Percentiles rank a stretch among this genome's conserved stretches.
Evolutionary conservation across 2,329 filamentous ascomycete species (phyloP).

Genomic region (Phialophora expanda): DNA sequence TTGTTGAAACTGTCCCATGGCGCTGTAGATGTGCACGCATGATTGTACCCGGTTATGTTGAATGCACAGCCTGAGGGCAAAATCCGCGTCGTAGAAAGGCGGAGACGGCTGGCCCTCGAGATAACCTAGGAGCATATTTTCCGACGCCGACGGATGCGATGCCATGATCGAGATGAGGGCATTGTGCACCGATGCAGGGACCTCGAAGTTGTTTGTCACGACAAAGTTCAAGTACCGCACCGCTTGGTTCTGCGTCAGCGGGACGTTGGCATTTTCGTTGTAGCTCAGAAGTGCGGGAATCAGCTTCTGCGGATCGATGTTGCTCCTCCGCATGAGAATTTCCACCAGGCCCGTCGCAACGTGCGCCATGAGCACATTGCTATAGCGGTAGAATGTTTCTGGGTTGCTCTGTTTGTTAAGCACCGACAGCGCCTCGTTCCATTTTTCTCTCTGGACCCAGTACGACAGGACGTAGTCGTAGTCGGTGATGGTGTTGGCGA

Average conservation of each 20-base stretch:
- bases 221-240: conserved; percentile 91
- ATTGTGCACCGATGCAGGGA: conserved; percentile 87
- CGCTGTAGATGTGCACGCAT: conserved; percentile 95
- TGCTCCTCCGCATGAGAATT: conserved; percentile 88
- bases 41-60: conserved; percentile 90
- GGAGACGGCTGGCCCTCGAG: conserved; percentile 87
- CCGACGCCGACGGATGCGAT: conserved; percentile 79
- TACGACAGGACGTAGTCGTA: conserved; percentile 95
- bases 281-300: conserved; percentile 95
- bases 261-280: conserved; percentile 72
- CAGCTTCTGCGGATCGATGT: conserved; percentile 81
- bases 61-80: conserved; percentile 93
- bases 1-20: conserved; percentile 92
- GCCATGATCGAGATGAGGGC: conserved; percentile 96
- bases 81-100: conserved; percentile 90
- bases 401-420: conserved; percentile 91
- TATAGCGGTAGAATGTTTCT: conserved; percentile 95
- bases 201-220: conserved; percentile 80
- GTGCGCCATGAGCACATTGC: conserved; percentile 93
- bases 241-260: conserved; percentile 81
- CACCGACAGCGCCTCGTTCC: conserved; percentile 83
- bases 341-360: conserved; percentile 86
- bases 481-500: conserved; percentile 85
- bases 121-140: conserved; percentile 84
- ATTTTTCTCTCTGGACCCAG: conserved; percentile 94